Conservation (phyloP, 495 filamentous ascomycete genomes). For the Hyaloscypha variabilis region DNA sequence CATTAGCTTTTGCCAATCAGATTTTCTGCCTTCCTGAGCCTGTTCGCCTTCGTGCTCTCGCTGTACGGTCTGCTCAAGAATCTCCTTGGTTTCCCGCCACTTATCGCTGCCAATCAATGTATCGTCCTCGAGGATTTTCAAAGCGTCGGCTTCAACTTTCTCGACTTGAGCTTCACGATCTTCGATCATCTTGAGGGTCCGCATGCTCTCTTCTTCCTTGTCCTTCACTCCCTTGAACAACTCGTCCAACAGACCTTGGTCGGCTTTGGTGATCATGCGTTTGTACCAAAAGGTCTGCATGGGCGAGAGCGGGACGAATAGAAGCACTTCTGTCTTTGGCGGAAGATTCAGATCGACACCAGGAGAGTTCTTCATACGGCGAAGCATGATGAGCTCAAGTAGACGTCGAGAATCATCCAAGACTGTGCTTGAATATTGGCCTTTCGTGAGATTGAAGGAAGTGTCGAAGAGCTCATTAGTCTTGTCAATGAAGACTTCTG, state of each 20-base stretch:
- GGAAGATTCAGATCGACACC: conserved; percentile 61
- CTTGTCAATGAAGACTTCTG: conserved; percentile 58
- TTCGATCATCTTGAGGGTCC: conserved; percentile 33
- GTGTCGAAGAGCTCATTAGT: conserved; percentile 55
- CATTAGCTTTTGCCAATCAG: conserved; percentile 58
- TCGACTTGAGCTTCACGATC: conserved; percentile 27
- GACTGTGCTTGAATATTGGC: conserved; percentile 54
- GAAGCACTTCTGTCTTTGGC: conserved; percentile 58
- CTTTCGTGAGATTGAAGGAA: conserved; percentile 60
- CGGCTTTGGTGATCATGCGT: conserved; percentile 58
- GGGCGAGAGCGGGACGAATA: conserved; percentile 63
- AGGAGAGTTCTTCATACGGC: conserved; percentile 63
- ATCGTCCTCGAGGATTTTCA: conserved; percentile 31
- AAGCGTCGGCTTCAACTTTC: conserved; percentile 29
- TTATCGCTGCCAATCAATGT: conserved; percentile 28
- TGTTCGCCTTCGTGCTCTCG: conserved; percentile 41
- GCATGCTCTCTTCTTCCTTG: conserved; percentile 47
- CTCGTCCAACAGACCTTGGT: conserved; percentile 54
- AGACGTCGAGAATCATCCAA: conserved; percentile 56
- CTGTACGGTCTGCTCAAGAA: conserved; percentile 45
- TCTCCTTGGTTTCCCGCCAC: conserved; percentile 50
- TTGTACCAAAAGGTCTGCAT: conserved; percentile 67
- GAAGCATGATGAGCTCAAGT: conserved; percentile 63
- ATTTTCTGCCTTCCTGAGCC: conserved; percentile 36
- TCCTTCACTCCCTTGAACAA: conserved; percentile 49